These are phyloP conservation scores for Solanum sejunctum DNA, from an alignment of 257 asterid genomes.

Conservation along the genomic window DNA sequence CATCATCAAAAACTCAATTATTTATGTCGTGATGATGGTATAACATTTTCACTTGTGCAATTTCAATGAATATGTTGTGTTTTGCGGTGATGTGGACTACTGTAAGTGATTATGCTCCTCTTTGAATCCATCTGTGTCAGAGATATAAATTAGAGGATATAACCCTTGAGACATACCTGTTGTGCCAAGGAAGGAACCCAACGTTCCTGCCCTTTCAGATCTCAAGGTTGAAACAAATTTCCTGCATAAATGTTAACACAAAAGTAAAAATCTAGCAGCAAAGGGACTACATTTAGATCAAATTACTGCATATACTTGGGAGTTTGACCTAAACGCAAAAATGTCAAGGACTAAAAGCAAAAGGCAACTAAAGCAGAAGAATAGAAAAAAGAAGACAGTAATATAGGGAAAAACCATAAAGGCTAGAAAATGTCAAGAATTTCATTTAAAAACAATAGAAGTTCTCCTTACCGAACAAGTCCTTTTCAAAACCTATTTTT, in stretches of 20 bases:
- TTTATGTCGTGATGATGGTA: not conserved
- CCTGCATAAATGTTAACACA: slow-evolving; percentile 39
- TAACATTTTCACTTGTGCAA: too few species aligned
- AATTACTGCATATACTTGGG: not conserved
- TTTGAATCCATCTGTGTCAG: not conserved
- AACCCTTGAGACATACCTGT: slow-evolving; percentile 40
- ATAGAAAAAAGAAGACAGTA: not conserved
- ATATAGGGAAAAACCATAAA: not conserved
- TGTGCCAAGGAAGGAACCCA: slow-evolving; percentile 62
- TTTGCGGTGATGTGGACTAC: not conserved
- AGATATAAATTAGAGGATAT: not conserved
- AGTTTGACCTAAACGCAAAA: not conserved
- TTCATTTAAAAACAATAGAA: not conserved
- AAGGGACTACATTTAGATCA: not conserved
- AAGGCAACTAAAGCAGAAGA: not conserved
- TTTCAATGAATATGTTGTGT: too few species aligned
- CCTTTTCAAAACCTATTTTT: not conserved
- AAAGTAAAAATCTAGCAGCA: not conserved
- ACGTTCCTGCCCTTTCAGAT: slow-evolving; percentile 55
- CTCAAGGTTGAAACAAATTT: slow-evolving; percentile 84
- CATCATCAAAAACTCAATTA: not conserved
- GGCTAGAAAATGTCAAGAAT: not conserved
- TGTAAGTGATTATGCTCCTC: not conserved
- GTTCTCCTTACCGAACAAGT: not conserved
- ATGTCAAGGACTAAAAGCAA: not conserved